Base-by-base conservation (phyloP, 2,329 filamentous ascomycete genomes). In the Hawksworthiomyces lignivorus region DNA sequence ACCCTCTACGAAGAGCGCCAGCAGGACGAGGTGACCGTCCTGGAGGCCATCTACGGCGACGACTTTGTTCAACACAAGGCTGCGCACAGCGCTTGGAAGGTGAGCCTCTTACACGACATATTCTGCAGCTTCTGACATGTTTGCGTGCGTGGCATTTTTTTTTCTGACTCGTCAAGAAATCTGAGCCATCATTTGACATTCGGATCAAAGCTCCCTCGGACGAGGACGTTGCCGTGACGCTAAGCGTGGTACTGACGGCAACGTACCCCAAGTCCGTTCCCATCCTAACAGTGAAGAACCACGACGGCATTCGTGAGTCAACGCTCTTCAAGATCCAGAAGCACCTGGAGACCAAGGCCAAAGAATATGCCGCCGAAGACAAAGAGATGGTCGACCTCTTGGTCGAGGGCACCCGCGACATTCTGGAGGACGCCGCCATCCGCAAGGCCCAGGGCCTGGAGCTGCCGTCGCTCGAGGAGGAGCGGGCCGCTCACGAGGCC, bases 191-290 rank as follows among this genome's bases (percentile, higher is more conserved):
- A 0, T 94, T 97, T 59, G 86, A 86, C 51, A 80, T 97, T 39
- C 77, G 74, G 39, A 72, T 97, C 49, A 87, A 78, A 54, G 75
- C 87, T 9, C 79, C 79, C 4, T 81, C 79, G 0, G 83, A 92
- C 54, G 72, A 79, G 28, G 82, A 88, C 36, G 75, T 87, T 46
- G 73, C 72, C 20, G 70, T 88, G 29, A 79, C 77, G 2, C 64
- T 97, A n/a, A 73, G 77, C 36, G 87, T 94, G 39, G 82, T 85
- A 43, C 69, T 97, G 50, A 92, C 87, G 8, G 84, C 88, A 7
- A 94, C 89, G 1, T 97, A 97, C 59, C 92, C 90, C 4, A 94
- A 87, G 57, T 84, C 87, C 2, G 67, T 80, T 2, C 89, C 89
- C 2, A 66, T 87, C 10, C 64, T 95, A 12, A 78, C 73, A 5